Conservation (phyloP, 306 rosid genomes). For the Herpetospermum pedunculosum region DNA sequence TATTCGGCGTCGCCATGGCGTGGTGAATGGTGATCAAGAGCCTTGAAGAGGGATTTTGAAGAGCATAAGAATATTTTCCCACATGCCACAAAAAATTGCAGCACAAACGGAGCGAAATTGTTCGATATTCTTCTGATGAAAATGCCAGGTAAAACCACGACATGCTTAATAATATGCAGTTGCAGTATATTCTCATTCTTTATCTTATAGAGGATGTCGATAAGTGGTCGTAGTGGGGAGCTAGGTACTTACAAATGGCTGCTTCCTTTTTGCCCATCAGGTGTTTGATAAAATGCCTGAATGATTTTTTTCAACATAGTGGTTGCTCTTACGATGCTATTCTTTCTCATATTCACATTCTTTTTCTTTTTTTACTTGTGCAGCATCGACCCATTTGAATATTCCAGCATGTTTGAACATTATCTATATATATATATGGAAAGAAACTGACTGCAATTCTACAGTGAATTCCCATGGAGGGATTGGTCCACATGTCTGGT, state of each 20-base stretch:
- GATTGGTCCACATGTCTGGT: background rate
- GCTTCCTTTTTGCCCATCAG: conserved; percentile 1
- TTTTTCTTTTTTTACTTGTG: background rate
- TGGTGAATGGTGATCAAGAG: background rate
- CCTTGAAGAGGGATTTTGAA: background rate
- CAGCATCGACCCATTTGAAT: background rate
- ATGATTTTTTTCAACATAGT: background rate
- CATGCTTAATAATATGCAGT: background rate
- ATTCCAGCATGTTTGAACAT: background rate
- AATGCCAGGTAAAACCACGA: background rate
- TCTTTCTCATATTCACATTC: background rate
- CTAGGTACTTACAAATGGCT: background rate
- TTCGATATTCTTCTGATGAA: conserved; percentile 3
- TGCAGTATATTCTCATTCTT: conserved; percentile 1
- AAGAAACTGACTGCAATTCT: background rate
- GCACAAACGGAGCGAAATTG: background rate
- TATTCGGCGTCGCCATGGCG: background rate
- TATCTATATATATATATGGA: background rate
- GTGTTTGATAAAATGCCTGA: conserved; percentile 4
- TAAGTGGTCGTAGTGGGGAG: background rate
- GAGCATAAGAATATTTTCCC: background rate
- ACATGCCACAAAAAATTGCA: background rate
- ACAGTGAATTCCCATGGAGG: background rate
- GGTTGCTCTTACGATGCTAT: background rate
- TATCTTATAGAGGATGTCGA: background rate